Evolutionary conservation across 2,329 filamentous ascomycete species (phyloP), one percentile per base, ranked within the genome.

Genomic region (Verticillium isaacii): DNA sequence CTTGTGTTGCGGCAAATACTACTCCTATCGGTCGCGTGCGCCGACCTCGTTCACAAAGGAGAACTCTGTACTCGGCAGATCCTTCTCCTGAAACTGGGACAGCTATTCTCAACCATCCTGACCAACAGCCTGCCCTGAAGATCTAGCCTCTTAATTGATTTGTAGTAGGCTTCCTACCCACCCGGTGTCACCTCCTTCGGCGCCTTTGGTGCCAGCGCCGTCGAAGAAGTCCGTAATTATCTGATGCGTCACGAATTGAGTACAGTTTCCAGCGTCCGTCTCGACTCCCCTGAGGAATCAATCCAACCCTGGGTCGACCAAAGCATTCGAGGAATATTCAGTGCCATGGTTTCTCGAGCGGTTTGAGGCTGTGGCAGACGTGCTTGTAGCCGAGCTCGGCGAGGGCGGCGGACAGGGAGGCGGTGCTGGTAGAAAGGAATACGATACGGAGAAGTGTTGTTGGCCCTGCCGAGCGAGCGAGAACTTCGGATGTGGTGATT

Each of bases 31-130:
- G 14, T 36, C 11, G 34, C 14, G 34, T 9, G 34, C 34, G 14
- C 12, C 34, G 2, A 8, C 7, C 8, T 77, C 71, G 63, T 77
- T 77, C 8, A 66, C 59, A 25, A 67, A 63, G 2, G 74, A 72
- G 65, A 79, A 78, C 2, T 71, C 63, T 41, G 67, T 63, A 19
- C 69, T 61, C 1, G 77, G 75, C 3, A 75, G 66, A 7, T 71
- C 66, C 39, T 73, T 75, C 0, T 69, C 73, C 50, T 79, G 58
- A 58, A 80, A 78, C 61, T 71, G 63, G 64, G 78, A 81, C 29
- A 82, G 67, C 11, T 76, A 75, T 39, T 70, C 72, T 79, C 79
- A 82, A 1, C 77, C 78, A 39, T 80, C 73, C 58, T 73, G 59
- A 63, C 57, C 19, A 65, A 60, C n/a, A 67, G 55, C 32, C 60